These are phyloP conservation scores for Forsythia suspensa DNA, from an alignment of 257 asterid genomes.

Conservation along the genomic window DNA sequence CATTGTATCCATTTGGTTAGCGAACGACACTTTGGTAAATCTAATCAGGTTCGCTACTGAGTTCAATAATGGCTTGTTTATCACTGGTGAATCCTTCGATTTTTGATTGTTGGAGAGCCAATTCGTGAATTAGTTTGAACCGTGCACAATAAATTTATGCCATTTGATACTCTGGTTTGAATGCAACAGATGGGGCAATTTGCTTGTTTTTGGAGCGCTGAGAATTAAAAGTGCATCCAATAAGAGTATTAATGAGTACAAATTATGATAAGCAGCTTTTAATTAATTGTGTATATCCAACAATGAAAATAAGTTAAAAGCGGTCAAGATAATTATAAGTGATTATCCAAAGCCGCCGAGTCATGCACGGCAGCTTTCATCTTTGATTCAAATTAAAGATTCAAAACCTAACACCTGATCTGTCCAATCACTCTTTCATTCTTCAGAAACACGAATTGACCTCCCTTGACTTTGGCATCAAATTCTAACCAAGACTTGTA, in stretches of 20 bases:
- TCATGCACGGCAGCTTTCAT: neutral
- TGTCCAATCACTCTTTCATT: neutral
- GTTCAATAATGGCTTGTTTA: neutral
- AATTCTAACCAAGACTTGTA: neutral
- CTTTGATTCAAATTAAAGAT: neutral
- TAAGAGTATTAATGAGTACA: neutral
- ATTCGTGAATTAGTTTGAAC: neutral
- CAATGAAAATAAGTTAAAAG: neutral
- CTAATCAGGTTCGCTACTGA: neutral
- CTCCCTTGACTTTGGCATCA: neutral
- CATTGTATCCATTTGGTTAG: slow-evolving; percentile 5
- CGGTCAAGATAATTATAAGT: neutral
- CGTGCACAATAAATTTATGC: neutral
- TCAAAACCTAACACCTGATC: neutral
- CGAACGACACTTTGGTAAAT: slow-evolving; percentile 1
- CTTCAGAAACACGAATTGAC: neutral
- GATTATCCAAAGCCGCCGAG: neutral
- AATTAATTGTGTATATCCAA: neutral
- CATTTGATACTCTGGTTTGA: neutral
- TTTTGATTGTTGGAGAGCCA: neutral
- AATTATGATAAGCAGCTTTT: neutral
- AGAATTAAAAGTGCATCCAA: too few species aligned
- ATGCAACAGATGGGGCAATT: neutral
- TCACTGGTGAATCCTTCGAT: neutral
- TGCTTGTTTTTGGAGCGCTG: neutral